Percentiles rank a stretch among this genome's conserved stretches.
Conservation (phyloP, 176 grass and related monocot species). For the Phragmites australis region DNA sequence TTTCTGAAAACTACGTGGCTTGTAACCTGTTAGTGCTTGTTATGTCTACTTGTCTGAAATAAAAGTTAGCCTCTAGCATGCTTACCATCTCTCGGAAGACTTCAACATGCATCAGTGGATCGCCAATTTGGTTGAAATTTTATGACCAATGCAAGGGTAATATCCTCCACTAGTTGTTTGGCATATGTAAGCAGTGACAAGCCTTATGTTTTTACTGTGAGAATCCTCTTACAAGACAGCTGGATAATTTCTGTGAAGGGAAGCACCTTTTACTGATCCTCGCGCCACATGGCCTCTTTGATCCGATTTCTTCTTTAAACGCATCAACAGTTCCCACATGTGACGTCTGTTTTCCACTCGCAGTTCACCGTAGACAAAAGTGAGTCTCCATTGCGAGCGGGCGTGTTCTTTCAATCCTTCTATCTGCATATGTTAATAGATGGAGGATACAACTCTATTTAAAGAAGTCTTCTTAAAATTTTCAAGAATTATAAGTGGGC, state of each 20-base stretch:
- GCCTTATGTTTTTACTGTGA: background rate
- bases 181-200: background rate
- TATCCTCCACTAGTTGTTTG: background rate
- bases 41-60: slow-evolving; percentile 43
- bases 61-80: slow-evolving; percentile 30
- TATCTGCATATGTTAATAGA: no score
- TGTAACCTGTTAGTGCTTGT: slow-evolving; percentile 38
- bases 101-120: background rate
- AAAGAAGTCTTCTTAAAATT: no score
- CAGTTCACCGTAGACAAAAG: no score
- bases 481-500: no score
- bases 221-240: background rate
- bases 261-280: background rate
- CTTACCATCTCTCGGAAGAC: slow-evolving; percentile 3
- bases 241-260: background rate
- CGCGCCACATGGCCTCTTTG: background rate
- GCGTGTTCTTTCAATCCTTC: no score
- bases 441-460: no score
- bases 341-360: no score
- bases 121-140: background rate
- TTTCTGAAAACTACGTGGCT: slow-evolving; percentile 38
- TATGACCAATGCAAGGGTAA: slow-evolving; percentile 20
- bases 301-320: no score
- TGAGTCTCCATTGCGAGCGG: no score
- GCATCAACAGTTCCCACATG: no score